Evolutionary conservation across 2,329 filamentous ascomycete genomes (phyloP), one percentile per base, ranked within the genome.

Genomic region (Xylariales sp.): DNA sequence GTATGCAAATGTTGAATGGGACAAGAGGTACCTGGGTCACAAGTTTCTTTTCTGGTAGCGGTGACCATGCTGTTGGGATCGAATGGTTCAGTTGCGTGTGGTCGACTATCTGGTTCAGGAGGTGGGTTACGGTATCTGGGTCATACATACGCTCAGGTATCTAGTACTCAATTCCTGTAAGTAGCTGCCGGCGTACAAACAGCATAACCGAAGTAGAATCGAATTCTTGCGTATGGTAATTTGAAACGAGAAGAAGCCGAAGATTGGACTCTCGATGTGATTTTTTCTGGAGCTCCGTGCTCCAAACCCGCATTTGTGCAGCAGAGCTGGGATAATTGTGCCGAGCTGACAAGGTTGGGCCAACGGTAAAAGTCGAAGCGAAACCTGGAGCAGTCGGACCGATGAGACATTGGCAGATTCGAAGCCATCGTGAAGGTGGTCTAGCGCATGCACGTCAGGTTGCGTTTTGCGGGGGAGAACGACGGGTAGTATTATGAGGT

Each of bases 321-420:
- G 64, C 28, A 34, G 43, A 18, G 30, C 48, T 58, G 46, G 14
- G 60, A 36, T 62, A 62, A 48, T 59, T 62, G 54, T 67, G 58
- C 67, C 60, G 50, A 59, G 41, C 49, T 55, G 64, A 55, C 49
- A 41, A 62, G 55, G 50, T 61, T 57, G 28, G 56, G 30, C 18
- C n/a, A 55, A 56, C 28, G 34, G 28, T 36, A 14, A 46, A 55
- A 39, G 34, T 28, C 39, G 53, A 63, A 62, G 57, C 56, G 60
- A 68, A 69, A 68, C 52, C 64, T 68, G 65, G 68, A 62, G 65
- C 12, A 70, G 65, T 69, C 68, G 68, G 68, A 64, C 68, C 68
- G 68, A 69, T 69, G 64, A 68, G 65, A 69, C 50, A 57, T 50
- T 62, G 58, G 34, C 52, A 50, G 39, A 63, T 45, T 61, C 58